Evolutionary conservation across 495 filamentous ascomycete genomes (phyloP).

Genomic region (Aspergillus affinis): DNA sequence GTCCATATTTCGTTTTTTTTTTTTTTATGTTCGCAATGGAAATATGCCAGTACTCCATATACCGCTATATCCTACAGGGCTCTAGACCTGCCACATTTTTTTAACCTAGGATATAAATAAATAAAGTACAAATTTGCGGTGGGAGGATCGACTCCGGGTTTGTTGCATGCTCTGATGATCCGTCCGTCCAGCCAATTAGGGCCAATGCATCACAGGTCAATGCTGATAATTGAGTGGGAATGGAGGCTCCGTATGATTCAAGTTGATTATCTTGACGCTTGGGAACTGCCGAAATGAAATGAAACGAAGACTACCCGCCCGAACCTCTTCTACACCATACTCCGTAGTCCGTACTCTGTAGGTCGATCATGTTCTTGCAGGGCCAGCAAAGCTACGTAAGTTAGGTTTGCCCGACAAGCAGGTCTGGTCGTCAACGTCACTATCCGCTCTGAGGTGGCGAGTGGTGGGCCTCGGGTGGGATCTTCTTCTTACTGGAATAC

Average conservation of each 20-base stretch:
- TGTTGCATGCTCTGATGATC: not conserved
- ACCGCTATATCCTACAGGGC: too few relatives aligned
- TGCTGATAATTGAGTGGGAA: not conserved
- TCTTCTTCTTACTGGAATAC: not conserved
- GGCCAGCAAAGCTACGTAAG: not conserved
- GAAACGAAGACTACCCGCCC: not conserved
- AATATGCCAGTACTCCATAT: too few relatives aligned
- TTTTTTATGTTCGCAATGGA: too few relatives aligned
- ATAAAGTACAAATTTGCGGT: not conserved
- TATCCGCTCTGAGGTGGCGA: conserved; percentile 16
- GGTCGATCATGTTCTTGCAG: not conserved
- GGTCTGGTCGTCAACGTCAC: conserved; percentile 29
- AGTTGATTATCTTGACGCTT: not conserved
- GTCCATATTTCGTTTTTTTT: not conserved
- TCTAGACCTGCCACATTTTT: too few relatives aligned
- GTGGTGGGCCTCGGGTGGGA: not conserved
- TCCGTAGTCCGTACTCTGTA: too few relatives aligned
- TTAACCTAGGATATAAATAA: not conserved
- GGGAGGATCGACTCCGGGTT: not conserved
- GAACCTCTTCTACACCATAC: not conserved
- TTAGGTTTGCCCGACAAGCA: not conserved
- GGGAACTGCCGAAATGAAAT: not conserved
- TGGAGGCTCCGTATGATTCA: not conserved
- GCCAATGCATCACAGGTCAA: not conserved
- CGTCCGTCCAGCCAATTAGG: not conserved